A percentile compares a stretch with the other conserved stretches of the same genome.
These are phyloP conservation scores for Neonectria sp. DNA, from an alignment of 2,329 filamentous ascomycete genomes.

Conservation along the genomic window DNA sequence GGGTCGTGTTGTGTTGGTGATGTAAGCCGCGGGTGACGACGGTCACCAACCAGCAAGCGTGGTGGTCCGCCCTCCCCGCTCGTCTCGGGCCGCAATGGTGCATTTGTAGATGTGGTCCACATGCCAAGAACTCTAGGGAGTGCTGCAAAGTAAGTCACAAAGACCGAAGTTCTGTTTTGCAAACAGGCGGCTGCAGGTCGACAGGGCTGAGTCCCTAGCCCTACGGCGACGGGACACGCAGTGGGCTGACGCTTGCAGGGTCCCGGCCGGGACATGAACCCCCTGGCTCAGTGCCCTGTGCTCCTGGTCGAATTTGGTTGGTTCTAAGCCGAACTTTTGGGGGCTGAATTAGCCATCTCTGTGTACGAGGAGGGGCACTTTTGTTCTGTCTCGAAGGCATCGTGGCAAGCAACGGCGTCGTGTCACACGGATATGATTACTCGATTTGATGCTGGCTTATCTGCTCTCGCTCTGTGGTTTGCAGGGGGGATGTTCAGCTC, in stretches of 20 bases:
- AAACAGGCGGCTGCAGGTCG: background rate
- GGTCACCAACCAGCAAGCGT: conserved; percentile 6
- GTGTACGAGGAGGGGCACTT: background rate
- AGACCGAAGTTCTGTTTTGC: conserved; percentile 1
- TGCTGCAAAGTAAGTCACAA: background rate
- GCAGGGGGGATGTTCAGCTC: conserved; percentile 5
- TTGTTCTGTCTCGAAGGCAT: background rate
- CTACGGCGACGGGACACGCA: background rate
- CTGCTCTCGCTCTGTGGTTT: background rate
- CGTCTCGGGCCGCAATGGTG: background rate
- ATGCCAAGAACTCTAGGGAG: background rate
- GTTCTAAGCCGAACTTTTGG: background rate
- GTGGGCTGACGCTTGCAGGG: conserved; percentile 21
- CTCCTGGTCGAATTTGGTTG: background rate
- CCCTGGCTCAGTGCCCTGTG: background rate
- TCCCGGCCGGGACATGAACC: background rate
- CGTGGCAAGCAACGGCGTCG: background rate
- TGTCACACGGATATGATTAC: background rate
- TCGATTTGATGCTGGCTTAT: background rate
- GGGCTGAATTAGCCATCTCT: background rate
- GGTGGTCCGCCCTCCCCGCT: background rate
- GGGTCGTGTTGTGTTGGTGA: background rate
- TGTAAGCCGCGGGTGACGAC: conserved; percentile 1
- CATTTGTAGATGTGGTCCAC: background rate
- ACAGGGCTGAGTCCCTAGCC: conserved; percentile 4